Conservation (phyloP, 345 rosid genomes). For the Euphorbia peplus region DNA sequence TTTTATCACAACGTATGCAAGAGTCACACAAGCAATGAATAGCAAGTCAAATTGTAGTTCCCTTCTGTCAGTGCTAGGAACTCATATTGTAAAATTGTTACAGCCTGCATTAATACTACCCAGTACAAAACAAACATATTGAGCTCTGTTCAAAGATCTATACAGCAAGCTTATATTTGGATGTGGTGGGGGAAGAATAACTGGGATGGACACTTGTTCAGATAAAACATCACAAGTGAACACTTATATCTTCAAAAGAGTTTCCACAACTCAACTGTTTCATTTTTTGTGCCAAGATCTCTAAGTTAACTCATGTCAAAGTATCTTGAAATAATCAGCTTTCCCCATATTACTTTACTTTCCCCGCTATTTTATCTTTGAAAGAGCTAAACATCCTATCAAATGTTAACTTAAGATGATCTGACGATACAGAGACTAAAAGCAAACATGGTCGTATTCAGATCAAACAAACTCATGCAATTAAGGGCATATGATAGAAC, state of each 20-base stretch:
- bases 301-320: too few species aligned
- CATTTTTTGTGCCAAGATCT: neutral
- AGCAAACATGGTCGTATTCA: constrained; percentile 96
- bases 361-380: too few species aligned
- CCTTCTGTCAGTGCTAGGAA: too few species aligned
- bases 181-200: neutral
- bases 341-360: too few species aligned
- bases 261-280: neutral
- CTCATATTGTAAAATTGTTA: too few species aligned
- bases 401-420: too few species aligned
- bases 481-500: constrained; percentile 74
- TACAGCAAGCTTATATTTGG: neutral
- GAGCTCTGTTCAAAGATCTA: neutral
- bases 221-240: neutral
- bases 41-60: too few species aligned
- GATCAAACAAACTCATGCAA: constrained; percentile 97
- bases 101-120: neutral
- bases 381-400: too few species aligned
- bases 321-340: too few species aligned
- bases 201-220: neutral
- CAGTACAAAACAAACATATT: neutral
- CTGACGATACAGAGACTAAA: too few species aligned
- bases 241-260: neutral
- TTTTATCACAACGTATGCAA: too few species aligned
- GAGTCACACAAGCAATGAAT: too few species aligned